Conservation (phyloP, 2,329 filamentous ascomycete species). For the Lithohypha guttulata region DNA sequence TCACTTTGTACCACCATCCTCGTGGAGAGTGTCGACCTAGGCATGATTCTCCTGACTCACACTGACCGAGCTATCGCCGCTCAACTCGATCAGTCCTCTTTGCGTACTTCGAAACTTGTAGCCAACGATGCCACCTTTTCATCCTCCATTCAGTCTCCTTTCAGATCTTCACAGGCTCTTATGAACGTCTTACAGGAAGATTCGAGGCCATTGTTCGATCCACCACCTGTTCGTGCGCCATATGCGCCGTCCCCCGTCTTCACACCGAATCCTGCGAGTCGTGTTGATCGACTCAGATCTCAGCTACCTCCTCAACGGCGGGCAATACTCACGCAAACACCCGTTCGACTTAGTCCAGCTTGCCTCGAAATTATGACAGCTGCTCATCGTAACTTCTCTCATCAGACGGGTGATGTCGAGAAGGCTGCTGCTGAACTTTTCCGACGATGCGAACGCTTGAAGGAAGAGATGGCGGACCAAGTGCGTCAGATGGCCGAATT, state of each 20-base stretch:
- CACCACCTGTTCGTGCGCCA: constrained; percentile 30
- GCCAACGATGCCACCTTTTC: constrained; percentile 10
- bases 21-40: constrained; percentile 46
- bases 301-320: constrained; percentile 33
- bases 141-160: neutral
- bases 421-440: constrained; percentile 42
- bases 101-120: constrained; percentile 12
- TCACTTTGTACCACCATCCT: constrained; percentile 38
- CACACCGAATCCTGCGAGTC: constrained; percentile 14
- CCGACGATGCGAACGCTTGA: constrained; percentile 39
- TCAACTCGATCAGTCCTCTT: constrained; percentile 39
- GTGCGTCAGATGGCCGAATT: constrained; percentile 35
- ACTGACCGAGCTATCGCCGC: constrained; percentile 41
- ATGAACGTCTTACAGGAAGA: constrained; percentile 8
- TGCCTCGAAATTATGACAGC: constrained; percentile 38
- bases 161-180: neutral
- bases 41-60: constrained; percentile 46
- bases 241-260: constrained; percentile 24
- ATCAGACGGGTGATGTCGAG: constrained; percentile 36
- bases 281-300: constrained; percentile 15
- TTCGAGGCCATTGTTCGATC: constrained; percentile 11
- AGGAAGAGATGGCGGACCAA: constrained; percentile 38
- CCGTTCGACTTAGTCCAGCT: constrained; percentile 37
- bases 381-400: constrained; percentile 37
- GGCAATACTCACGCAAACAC: constrained; percentile 32